Conservation (phyloP, 2,329 filamentous ascomycete species). For the Bipolaris cookei region DNA sequence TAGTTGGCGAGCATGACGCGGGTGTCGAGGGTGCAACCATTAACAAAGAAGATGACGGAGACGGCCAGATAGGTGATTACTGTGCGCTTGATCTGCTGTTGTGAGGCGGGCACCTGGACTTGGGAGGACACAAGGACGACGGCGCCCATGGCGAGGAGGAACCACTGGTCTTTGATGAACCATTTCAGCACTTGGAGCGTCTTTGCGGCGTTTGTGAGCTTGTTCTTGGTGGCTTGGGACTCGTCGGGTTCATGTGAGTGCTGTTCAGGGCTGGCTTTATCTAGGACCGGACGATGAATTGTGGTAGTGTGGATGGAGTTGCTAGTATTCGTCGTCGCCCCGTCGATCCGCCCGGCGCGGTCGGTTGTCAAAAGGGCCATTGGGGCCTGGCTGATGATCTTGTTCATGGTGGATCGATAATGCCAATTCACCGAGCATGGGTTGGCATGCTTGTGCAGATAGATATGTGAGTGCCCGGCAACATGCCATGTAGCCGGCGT, state of each 20-base stretch:
- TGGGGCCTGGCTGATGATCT: not conserved
- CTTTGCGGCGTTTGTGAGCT: slow-evolving; percentile 12
- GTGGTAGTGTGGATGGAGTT: not conserved
- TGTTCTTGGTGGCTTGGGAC: not conserved
- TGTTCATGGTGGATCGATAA: not conserved
- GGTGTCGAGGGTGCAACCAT: slow-evolving; percentile 71
- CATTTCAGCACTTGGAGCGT: slow-evolving; percentile 28
- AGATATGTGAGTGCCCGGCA: not conserved
- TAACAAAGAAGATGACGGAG: slow-evolving; percentile 73
- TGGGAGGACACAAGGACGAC: slow-evolving; percentile 61
- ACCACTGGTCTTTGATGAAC: slow-evolving; percentile 65
- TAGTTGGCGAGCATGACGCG: slow-evolving; percentile 66
- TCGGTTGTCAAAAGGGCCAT: not conserved
- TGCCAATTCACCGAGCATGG: not conserved
- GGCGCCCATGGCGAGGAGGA: slow-evolving; percentile 66
- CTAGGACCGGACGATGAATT: not conserved
- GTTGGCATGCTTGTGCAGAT: not conserved
- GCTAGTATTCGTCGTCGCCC: not conserved
- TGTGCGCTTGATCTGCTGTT: slow-evolving; percentile 57
- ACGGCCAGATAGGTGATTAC: slow-evolving; percentile 71
- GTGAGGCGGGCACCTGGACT: slow-evolving; percentile 62
- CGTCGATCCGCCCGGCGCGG: not conserved
- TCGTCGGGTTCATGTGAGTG: not conserved
- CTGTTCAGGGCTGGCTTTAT: not conserved
- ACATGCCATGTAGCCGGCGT: not conserved